Evolutionary conservation across 2,329 filamentous ascomycete species (phyloP).

Genomic region (Pseudopyrenochaeta lycopersici): DNA sequence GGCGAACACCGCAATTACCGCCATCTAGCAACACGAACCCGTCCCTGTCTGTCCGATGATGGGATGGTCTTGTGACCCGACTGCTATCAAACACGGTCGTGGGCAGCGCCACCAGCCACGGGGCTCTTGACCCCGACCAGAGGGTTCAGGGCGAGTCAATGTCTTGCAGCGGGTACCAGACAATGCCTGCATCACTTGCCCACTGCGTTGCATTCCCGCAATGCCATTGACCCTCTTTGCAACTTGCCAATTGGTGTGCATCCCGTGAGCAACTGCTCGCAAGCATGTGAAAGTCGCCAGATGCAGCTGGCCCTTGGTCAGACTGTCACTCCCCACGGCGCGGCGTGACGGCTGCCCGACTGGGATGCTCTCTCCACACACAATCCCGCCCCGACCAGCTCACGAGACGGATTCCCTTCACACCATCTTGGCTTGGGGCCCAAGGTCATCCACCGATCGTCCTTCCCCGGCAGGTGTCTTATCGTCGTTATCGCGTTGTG

Average conservation of each 20-base stretch:
- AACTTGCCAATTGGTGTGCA: conserved; percentile 9
- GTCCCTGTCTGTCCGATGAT: conserved; percentile 11
- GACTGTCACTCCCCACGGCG: conserved; percentile 2
- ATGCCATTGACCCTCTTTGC: conserved; percentile 24
- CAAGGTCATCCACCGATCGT: conserved; percentile 26
- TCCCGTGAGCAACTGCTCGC: conserved; percentile 10
- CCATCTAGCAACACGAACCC: conserved; percentile 32
- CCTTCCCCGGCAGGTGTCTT: conserved; percentile 17
- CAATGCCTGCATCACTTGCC: conserved; percentile 28
- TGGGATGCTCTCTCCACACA: conserved; percentile 10
- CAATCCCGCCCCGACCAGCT: conserved; percentile 27
- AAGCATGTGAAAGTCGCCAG: conserved; percentile 5
- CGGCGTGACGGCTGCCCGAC: conserved; percentile 7
- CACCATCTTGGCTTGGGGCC: conserved; percentile 32
- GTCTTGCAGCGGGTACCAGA: conserved; percentile 43
- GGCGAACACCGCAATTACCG: conserved; percentile 34
- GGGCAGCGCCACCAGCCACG: conserved; percentile 38
- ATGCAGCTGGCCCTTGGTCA: conserved; percentile 6
- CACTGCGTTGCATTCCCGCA: conserved; percentile 26
- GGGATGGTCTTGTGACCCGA: conserved; percentile 43
- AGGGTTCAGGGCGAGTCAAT: conserved; percentile 37
- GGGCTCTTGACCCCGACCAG: conserved; percentile 34
- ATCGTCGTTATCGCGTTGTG: conserved; percentile 36
- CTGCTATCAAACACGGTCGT: conserved; percentile 24
- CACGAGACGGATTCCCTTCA: conserved; percentile 36